phyloP scores from a whole-genome alignment of 225 moss, liverwort and hornwort genomes.

The Sphagnum tenellum region DNA sequence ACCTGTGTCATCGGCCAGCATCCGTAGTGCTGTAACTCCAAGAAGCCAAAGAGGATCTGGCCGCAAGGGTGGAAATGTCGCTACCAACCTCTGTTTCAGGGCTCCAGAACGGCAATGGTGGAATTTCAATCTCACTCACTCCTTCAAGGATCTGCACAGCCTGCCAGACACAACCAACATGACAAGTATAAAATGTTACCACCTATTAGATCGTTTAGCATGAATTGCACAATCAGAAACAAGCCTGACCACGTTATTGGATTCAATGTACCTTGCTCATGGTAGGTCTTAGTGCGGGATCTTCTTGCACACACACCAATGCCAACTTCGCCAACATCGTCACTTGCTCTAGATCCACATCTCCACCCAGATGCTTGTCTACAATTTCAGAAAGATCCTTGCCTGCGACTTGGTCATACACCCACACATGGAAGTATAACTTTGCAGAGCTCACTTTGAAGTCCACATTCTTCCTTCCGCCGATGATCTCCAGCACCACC shows the following conservation, averaged over 20 bases:
- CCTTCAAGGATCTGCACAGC: constrained; percentile 30
- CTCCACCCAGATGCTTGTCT: constrained; percentile 26
- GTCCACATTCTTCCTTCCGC: constrained; percentile 50
- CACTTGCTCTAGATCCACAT: constrained; percentile 19
- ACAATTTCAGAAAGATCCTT: constrained; percentile 17
- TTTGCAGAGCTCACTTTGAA: constrained; percentile 17
- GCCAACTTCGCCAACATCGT: constrained; percentile 28
- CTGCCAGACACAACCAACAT: constrained; percentile 2
- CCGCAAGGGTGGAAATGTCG: no score
- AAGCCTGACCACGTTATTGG: no score
- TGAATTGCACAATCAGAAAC: no score
- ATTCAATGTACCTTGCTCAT: constrained; percentile 33
- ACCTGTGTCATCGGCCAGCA: no score
- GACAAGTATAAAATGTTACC: no score
- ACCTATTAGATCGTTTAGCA: no score
- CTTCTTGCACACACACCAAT: constrained; percentile 34
- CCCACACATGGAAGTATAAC: constrained; percentile 30
- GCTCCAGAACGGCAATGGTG: constrained; percentile 14
- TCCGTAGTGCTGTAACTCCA: no score
- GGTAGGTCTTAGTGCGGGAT: constrained; percentile 21
- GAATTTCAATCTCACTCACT: constrained; percentile 12
- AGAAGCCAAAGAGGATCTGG: no score
- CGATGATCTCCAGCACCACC: constrained; percentile 59
- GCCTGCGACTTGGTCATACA: constrained; percentile 9
- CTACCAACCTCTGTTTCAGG: background rate